Conservation (phyloP, 495 filamentous ascomycete species). For the Tuber umbilicatum region DNA sequence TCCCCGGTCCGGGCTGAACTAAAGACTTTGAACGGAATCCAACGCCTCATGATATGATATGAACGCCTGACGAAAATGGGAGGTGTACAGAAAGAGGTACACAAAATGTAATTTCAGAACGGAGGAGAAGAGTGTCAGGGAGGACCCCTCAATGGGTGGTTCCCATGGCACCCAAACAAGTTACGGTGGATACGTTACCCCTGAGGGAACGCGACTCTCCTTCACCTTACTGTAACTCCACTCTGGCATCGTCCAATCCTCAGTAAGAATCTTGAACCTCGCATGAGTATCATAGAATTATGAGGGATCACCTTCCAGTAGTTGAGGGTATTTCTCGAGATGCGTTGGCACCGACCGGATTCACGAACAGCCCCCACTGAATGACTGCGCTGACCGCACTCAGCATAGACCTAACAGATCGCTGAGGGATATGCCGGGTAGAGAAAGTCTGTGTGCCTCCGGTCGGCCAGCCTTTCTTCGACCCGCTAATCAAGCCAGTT, state of each 20-base stretch:
- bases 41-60: not conserved
- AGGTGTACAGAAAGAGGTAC: not conserved
- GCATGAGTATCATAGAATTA: not conserved
- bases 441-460: constrained; percentile 2
- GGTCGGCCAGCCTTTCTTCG: not conserved
- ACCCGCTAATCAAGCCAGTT: constrained; percentile 16
- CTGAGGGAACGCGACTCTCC: not conserved
- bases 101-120: not conserved
- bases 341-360: not conserved
- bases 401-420: not conserved
- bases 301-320: not conserved
- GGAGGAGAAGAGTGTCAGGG: not conserved
- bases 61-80: not conserved
- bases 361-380: not conserved
- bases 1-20: not conserved
- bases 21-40: not conserved
- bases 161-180: not conserved
- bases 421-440: not conserved
- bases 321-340: not conserved
- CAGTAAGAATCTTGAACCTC: not conserved
- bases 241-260: not conserved
- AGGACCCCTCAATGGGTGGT: not conserved
- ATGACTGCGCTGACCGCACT: not conserved
- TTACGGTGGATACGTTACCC: not conserved
- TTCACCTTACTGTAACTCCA: not conserved